phyloP scores from a whole-genome alignment of 2,329 filamentous ascomycete genomes.

The Tolypocladium amazonense region DNA sequence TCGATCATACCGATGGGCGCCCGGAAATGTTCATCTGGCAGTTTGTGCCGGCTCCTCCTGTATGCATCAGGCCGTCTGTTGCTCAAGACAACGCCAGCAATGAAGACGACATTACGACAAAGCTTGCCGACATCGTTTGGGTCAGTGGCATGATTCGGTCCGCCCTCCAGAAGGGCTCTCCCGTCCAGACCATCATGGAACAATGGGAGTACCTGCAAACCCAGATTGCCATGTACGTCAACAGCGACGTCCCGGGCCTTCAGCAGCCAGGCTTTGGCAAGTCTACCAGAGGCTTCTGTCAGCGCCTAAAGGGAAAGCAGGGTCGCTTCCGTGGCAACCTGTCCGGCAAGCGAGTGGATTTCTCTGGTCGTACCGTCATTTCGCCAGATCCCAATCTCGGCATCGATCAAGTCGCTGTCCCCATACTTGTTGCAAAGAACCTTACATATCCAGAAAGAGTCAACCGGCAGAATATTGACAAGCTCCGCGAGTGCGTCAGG shows the following conservation, averaged over 20 bases:
- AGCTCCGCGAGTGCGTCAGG: conserved; percentile 61
- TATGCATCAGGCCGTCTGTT: conserved; percentile 89
- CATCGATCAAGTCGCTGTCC: conserved; percentile 89
- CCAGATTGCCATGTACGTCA: conserved; percentile 95
- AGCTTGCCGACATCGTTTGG: conserved; percentile 92
- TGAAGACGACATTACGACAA: conserved; percentile 93
- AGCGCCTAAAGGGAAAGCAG: conserved; percentile 93
- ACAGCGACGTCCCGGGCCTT: conserved; percentile 90
- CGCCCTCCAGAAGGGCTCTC: conserved; percentile 71
- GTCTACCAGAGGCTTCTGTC: conserved; percentile 84
- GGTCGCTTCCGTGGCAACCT: conserved; percentile 94
- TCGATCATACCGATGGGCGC: conserved; percentile 75
- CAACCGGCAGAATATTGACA: conserved; percentile 74
- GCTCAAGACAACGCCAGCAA: conserved; percentile 87
- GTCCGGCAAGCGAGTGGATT: conserved; percentile 96
- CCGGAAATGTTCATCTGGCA: conserved; percentile 99
- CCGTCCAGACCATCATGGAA: conserved; percentile 86
- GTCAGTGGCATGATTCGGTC: conserved; percentile 81
- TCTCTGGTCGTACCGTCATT: conserved; percentile 94
- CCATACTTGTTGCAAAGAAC: conserved; percentile 85
- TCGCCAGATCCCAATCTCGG: conserved; percentile 91
- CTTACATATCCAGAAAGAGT: conserved; percentile 91
- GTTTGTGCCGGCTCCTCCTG: conserved; percentile 84
- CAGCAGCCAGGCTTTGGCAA: conserved; percentile 81
- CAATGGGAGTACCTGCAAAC: conserved; percentile 97